Evolutionary conservation across 2,329 filamentous ascomycete genomes (phyloP).

Genomic region (Xylariomycetidae sp.): DNA sequence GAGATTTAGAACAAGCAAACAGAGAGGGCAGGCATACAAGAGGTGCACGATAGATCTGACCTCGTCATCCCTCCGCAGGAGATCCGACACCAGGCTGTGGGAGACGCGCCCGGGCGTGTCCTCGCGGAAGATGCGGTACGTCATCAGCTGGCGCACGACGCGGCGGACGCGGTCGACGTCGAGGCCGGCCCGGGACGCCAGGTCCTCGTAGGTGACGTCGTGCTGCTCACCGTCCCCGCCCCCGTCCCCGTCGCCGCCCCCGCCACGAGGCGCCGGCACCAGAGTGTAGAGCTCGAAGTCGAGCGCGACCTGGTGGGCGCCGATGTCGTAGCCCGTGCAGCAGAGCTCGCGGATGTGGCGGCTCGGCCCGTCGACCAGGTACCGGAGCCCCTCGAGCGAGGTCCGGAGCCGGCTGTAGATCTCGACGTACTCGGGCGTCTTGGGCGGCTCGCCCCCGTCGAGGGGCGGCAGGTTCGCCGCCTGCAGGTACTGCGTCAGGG

Average conservation of each 20-base stretch:
- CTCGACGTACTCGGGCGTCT: background rate
- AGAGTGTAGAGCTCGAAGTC: constrained; percentile 23
- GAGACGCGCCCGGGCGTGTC: constrained; percentile 9
- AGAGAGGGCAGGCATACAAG: constrained; percentile 7
- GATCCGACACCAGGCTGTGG: constrained; percentile 12
- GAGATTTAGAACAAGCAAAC: no score
- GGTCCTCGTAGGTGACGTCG: constrained; percentile 12
- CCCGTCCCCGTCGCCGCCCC: no score
- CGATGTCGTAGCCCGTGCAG: constrained; percentile 2
- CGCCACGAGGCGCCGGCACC: constrained; percentile 13
- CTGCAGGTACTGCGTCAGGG: background rate
- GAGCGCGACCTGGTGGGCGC: constrained; percentile 10
- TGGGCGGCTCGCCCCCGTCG: background rate
- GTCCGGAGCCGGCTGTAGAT: background rate
- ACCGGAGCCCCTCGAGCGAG: background rate
- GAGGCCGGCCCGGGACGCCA: constrained; percentile 15
- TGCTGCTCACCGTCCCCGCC: constrained; percentile 5
- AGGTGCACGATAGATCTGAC: constrained; percentile 13
- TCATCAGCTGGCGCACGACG: constrained; percentile 17
- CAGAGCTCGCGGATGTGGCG: background rate
- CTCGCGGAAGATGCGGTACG: constrained; percentile 20
- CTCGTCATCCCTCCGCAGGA: constrained; percentile 11
- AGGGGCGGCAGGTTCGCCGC: background rate
- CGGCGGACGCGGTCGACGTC: constrained; percentile 18
- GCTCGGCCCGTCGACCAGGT: background rate